Percentiles rank a stretch among this genome's conserved stretches.
Conservation (phyloP, 768 basidiomycete genomes). For the Mycena vitilis region DNA sequence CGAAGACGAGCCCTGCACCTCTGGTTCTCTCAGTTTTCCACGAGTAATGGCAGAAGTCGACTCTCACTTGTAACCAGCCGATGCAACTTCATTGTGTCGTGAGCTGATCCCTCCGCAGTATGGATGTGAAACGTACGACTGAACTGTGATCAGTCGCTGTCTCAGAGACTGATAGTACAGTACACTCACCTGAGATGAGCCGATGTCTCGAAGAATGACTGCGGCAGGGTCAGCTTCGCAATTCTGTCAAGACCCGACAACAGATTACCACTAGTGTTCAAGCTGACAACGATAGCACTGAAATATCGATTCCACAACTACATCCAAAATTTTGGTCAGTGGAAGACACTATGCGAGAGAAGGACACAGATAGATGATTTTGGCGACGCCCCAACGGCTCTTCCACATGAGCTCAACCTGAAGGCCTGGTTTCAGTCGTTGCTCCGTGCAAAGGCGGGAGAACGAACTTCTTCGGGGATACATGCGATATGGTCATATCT, state of each 20-base stretch:
- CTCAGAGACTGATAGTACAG: not conserved
- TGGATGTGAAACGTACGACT: not conserved
- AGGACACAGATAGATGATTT: constrained; percentile 15
- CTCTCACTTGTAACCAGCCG: constrained; percentile 14
- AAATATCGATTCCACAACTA: constrained; percentile 27
- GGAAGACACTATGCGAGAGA: not conserved
- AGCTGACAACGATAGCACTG: constrained; percentile 13
- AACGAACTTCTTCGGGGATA: constrained; percentile 10
- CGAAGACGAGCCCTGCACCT: constrained; percentile 19
- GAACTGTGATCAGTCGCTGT: too few relatives aligned
- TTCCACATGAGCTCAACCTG: constrained; percentile 24
- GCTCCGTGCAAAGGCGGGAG: not conserved
- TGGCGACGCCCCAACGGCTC: constrained; percentile 18
- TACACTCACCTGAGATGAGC: constrained; percentile 3
- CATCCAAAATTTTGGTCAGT: not conserved
- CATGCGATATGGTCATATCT: constrained; percentile 23
- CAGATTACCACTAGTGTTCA: constrained; percentile 17
- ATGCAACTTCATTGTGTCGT: not conserved
- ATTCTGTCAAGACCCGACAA: too few relatives aligned
- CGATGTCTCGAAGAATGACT: constrained; percentile 16
- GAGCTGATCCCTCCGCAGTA: not conserved
- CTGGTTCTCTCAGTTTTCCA: too few relatives aligned
- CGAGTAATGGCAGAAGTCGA: not conserved
- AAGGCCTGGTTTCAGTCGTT: too few relatives aligned
- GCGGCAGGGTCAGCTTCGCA: not conserved